phyloP scores from a whole-genome alignment of 352 stramenopile genomes.

The Globisporangium okanoganense region DNA sequence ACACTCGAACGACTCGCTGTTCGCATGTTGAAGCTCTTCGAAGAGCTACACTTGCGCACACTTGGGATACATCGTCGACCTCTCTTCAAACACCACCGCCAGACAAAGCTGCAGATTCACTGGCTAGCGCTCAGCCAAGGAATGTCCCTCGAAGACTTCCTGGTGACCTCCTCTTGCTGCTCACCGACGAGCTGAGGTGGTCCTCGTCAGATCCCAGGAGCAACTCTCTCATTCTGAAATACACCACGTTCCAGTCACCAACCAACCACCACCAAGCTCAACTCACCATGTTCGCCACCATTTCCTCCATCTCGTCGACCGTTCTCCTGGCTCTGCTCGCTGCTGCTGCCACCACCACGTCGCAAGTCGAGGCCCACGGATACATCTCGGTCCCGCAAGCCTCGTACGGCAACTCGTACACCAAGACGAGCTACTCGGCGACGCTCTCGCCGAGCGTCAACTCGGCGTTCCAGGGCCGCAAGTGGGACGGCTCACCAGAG shows the following conservation, averaged over 20 bases:
- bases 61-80: background rate
- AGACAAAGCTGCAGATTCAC: background rate
- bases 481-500: conserved; percentile 32
- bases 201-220: background rate
- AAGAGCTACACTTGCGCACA: background rate
- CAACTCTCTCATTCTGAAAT: conserved; percentile 18
- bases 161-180: background rate
- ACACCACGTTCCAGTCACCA: conserved; percentile 1
- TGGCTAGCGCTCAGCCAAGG: background rate
- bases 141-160: background rate
- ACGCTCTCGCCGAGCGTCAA: conserved; percentile 19
- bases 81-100: background rate
- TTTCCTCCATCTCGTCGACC: background rate
- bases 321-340: background rate
- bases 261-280: background rate
- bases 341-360: background rate
- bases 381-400: conserved; percentile 29
- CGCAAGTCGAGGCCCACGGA: conserved; percentile 21
- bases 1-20: background rate
- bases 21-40: background rate
- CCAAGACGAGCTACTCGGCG: conserved; percentile 24
- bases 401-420: conserved; percentile 26
- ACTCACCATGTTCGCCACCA: background rate
- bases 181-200: background rate
- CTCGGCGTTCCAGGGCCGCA: conserved; percentile 23